Evolutionary conservation across 179 eudicot genomes (phyloP).

Genomic region (Pouteria campechiana): DNA sequence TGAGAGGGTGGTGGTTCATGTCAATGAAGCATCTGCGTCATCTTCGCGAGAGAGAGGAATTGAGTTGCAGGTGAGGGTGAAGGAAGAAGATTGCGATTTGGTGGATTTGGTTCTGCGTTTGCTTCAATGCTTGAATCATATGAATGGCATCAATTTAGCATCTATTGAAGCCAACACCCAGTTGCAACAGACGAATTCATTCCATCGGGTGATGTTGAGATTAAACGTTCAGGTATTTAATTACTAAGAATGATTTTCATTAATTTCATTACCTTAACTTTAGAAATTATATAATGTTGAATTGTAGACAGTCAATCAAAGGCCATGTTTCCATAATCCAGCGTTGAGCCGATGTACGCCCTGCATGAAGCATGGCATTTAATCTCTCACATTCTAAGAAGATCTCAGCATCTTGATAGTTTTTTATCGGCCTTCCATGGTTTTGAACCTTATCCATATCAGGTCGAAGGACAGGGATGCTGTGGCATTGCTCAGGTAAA

Average conservation of each 20-base stretch:
- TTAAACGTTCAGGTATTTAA: slow-evolving; percentile 54
- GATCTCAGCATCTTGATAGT: too few species aligned
- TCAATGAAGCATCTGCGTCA: slow-evolving; percentile 21
- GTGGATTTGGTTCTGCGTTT: slow-evolving; percentile 36
- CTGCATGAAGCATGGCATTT: too few species aligned
- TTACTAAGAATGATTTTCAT: not conserved
- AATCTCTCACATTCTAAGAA: too few species aligned
- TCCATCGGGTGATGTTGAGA: slow-evolving; percentile 26
- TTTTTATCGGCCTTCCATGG: too few species aligned
- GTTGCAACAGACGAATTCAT: slow-evolving; percentile 9
- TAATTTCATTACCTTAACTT: too few species aligned
- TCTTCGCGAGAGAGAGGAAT: slow-evolving; percentile 37
- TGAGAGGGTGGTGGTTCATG: slow-evolving; percentile 15
- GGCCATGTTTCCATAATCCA: too few species aligned
- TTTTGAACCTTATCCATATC: too few species aligned
- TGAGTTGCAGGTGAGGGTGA: slow-evolving; percentile 35
- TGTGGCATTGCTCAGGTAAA: too few species aligned
- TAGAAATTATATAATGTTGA: too few species aligned
- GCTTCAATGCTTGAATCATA: slow-evolving; percentile 43
- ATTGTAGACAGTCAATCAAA: too few species aligned
- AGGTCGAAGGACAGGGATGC: too few species aligned
- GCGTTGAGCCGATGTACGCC: too few species aligned
- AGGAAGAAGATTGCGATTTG: slow-evolving; percentile 15
- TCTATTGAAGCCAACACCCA: slow-evolving; percentile 37
- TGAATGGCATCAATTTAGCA: slow-evolving; percentile 21